These are phyloP conservation scores for Pontederia crassipes DNA, from an alignment of 176 grass and related monocot genomes.

Conservation along the genomic window DNA sequence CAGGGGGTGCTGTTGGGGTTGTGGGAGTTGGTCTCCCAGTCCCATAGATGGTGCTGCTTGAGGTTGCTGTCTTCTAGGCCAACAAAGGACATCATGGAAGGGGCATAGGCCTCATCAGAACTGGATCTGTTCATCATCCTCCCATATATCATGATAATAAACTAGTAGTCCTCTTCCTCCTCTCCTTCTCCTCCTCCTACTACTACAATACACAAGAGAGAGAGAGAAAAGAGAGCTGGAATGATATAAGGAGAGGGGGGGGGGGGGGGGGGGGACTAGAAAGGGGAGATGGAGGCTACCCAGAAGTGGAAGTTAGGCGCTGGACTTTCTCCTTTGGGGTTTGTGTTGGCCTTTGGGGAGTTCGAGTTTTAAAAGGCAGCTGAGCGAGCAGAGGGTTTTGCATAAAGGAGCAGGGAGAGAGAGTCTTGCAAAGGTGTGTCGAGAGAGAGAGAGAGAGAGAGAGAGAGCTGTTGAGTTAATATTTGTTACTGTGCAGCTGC, in stretches of 20 bases:
- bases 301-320: slow-evolving; percentile 7
- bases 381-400: neutral
- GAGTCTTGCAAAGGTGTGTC: too few relatives aligned
- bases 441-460: neutral
- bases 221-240: neutral
- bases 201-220: neutral
- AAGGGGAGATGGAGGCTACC: neutral
- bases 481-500: too few relatives aligned
- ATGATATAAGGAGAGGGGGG: neutral
- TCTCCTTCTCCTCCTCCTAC: too few relatives aligned
- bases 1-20: neutral
- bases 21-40: slow-evolving; percentile 8
- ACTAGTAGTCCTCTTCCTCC: too few relatives aligned
- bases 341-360: neutral
- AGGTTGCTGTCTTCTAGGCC: neutral
- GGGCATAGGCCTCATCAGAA: slow-evolving; percentile 3
- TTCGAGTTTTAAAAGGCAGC: neutral
- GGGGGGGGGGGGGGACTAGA: neutral
- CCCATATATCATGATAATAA: neutral
- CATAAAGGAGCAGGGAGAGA: neutral
- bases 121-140: slow-evolving; percentile 20
- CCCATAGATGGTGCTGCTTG: slow-evolving; percentile 10
- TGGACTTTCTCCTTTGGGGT: neutral
- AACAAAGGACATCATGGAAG: slow-evolving; percentile 8
- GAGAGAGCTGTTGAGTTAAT: neutral